Evolutionary conservation across 371 early-diverging fungal genomes (phyloP).

Genomic region (Mortierella sp.): DNA sequence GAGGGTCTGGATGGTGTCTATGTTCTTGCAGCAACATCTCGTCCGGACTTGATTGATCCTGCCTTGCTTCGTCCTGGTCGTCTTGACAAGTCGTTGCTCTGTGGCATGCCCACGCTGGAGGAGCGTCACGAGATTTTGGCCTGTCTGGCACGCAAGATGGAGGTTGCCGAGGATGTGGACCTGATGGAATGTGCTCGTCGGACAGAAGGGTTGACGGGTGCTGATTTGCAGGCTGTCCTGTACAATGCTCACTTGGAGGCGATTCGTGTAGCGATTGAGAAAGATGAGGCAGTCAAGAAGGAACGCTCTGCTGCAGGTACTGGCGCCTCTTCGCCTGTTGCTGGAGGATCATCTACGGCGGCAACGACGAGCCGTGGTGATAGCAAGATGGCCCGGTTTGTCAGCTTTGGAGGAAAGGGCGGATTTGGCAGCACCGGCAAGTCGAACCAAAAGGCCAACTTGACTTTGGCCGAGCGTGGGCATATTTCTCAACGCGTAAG

Average conservation of each 20-base stretch:
- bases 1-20: conserved; percentile 93
- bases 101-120: conserved; percentile 82
- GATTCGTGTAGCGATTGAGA: conserved; percentile 80
- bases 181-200: conserved; percentile 71
- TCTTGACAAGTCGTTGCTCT: conserved; percentile 94
- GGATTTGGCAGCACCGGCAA: conserved; percentile 33
- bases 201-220: conserved; percentile 89
- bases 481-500: conserved; percentile 72
- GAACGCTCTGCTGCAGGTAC: conserved; percentile 27
- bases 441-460: conserved; percentile 51
- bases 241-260: conserved; percentile 94
- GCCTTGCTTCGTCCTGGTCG: conserved; percentile 98
- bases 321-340: conserved; percentile 42
- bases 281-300: conserved; percentile 61
- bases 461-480: conserved; percentile 74
- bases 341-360: conserved; percentile 10
- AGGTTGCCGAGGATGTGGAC: conserved; percentile 70
- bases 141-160: conserved; percentile 77
- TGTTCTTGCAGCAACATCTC: conserved; percentile 96
- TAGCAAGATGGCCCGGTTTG: conserved; percentile 50
- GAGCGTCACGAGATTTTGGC: conserved; percentile 83
- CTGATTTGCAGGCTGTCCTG: conserved; percentile 94
- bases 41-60: conserved; percentile 99
- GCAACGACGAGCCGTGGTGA: conserved; percentile 21
- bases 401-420: conserved; percentile 48